phyloP scores from a whole-genome alignment of 2,329 filamentous ascomycete genomes.

The Lecanicillium sp. region DNA sequence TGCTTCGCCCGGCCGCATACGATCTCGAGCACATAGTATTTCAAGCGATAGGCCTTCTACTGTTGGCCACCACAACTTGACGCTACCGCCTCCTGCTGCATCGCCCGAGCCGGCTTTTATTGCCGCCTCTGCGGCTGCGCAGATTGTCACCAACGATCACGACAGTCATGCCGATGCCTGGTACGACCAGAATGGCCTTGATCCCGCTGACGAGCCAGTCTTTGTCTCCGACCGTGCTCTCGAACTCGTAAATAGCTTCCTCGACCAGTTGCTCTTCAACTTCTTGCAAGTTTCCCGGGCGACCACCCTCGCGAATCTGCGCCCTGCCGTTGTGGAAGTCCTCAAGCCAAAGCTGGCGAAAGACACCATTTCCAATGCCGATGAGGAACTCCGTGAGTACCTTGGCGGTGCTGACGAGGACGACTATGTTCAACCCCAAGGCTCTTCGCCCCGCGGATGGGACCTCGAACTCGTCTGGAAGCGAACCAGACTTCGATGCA shows the following conservation, averaged over 20 bases:
- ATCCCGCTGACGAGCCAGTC: constrained; percentile 58
- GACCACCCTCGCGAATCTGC: constrained; percentile 64
- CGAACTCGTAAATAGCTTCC: constrained; percentile 76
- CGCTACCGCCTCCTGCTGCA: constrained; percentile 59
- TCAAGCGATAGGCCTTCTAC: constrained; percentile 64
- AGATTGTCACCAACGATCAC: constrained; percentile 85
- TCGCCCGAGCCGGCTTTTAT: constrained; percentile 81
- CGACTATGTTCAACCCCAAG: constrained; percentile 50
- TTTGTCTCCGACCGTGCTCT: constrained; percentile 67
- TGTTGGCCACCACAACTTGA: constrained; percentile 46
- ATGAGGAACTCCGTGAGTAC: constrained; percentile 83
- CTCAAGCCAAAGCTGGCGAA: constrained; percentile 83
- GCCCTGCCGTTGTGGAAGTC: constrained; percentile 77
- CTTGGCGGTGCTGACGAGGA: constrained; percentile 73
- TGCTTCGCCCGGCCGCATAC: constrained; percentile 24
- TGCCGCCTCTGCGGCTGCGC: constrained; percentile 76
- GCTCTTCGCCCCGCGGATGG: constrained; percentile 54
- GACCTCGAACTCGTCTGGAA: constrained; percentile 94
- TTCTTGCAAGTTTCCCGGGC: constrained; percentile 75
- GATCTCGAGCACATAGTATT: constrained; percentile 53
- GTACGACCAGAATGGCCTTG: constrained; percentile 60
- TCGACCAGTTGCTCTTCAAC: constrained; percentile 88
- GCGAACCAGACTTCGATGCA: constrained; percentile 82
- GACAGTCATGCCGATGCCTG: constrained; percentile 64
- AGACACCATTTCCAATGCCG: constrained; percentile 73